These are phyloP conservation scores for Prunus yedoensis DNA, from an alignment of 331 rosid genomes.

Conservation along the genomic window DNA sequence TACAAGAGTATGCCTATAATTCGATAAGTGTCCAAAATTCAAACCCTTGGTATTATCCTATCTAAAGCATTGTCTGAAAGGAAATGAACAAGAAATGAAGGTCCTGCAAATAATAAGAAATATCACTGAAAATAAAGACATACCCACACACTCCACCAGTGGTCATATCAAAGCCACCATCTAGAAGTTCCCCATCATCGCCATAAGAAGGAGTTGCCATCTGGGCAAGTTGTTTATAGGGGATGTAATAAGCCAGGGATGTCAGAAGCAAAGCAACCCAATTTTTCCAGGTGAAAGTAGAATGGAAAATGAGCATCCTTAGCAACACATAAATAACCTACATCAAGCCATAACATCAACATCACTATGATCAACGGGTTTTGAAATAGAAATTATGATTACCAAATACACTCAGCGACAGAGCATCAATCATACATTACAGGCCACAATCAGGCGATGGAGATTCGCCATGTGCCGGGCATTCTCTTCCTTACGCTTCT, in stretches of 20 bases:
- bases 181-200: constrained; percentile 83
- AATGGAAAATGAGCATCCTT: constrained; percentile 78
- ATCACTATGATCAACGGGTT: background rate
- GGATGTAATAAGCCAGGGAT: constrained; percentile 62
- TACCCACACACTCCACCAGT: constrained; percentile 97
- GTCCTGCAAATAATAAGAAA: background rate
- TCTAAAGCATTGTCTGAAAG: background rate
- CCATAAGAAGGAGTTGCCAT: constrained; percentile 78
- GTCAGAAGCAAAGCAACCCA: constrained; percentile 83
- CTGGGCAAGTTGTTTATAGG: constrained; percentile 76
- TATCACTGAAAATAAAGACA: constrained; percentile 22
- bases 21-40: background rate
- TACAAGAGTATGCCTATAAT: background rate
- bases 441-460: constrained; percentile 62
- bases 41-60: background rate
- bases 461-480: constrained; percentile 78
- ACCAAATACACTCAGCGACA: background rate
- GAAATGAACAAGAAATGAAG: background rate
- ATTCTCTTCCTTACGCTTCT: constrained; percentile 95
- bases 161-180: constrained; percentile 95
- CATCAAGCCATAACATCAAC: background rate
- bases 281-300: constrained; percentile 91
- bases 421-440: constrained; percentile 49
- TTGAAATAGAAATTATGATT: background rate
- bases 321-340: constrained; percentile 66